phyloP scores from a whole-genome alignment of 805 yeast species.

The Cyberlindnera veronae region DNA sequence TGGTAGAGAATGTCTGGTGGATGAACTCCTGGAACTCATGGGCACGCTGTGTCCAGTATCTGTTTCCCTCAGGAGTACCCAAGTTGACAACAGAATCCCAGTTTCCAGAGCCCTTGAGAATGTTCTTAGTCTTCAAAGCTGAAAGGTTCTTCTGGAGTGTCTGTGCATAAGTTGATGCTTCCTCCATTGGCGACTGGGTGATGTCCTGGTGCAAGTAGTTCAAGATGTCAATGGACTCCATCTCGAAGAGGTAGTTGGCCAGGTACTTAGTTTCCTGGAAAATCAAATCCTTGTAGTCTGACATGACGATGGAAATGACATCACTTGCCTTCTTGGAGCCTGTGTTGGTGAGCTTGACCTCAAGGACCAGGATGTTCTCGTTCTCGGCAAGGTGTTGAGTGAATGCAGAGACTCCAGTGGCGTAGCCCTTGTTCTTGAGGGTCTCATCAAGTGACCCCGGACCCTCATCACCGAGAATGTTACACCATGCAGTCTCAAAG shows the following conservation, averaged over 20 bases:
- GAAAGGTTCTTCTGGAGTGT: slow-evolving; percentile 36
- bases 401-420: slow-evolving; percentile 41
- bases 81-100: slow-evolving; percentile 17
- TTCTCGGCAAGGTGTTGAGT: slow-evolving; percentile 35
- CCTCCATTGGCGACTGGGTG: slow-evolving; percentile 41
- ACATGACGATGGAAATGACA: slow-evolving; percentile 36
- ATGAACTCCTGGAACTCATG: slow-evolving; percentile 34
- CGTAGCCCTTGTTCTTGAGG: slow-evolving; percentile 33
- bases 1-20: slow-evolving; percentile 22
- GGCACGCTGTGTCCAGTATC: slow-evolving; percentile 45
- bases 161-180: slow-evolving; percentile 40
- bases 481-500: slow-evolving; percentile 47
- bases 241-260: slow-evolving; percentile 44
- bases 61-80: slow-evolving; percentile 31
- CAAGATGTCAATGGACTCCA: slow-evolving; percentile 42
- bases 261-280: slow-evolving; percentile 26
- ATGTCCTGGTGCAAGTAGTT: slow-evolving; percentile 42
- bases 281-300: slow-evolving; percentile 17
- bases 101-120: slow-evolving; percentile 40
- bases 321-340: slow-evolving; percentile 39
- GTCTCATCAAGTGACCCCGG: slow-evolving; percentile 43
- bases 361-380: slow-evolving; percentile 44
- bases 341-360: slow-evolving; percentile 42
- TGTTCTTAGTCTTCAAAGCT: slow-evolving; percentile 33
- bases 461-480: slow-evolving; percentile 62